Base-by-base conservation (phyloP, 768 basidiomycete genomes). In the Rhizopogon vinicolor region DNA sequence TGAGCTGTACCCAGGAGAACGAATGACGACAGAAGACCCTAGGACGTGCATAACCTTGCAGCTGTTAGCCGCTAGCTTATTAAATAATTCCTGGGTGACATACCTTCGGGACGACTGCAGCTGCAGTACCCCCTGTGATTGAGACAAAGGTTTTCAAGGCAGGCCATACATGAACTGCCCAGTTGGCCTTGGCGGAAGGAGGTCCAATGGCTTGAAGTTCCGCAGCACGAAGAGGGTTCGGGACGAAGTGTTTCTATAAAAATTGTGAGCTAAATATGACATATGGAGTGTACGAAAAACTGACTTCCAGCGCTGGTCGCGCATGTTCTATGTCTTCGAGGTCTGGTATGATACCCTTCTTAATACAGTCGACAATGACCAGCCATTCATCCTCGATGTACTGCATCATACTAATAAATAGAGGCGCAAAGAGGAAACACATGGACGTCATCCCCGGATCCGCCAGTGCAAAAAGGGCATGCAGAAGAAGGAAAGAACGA, bases 371-470 rank as follows among this genome's bases (percentile, higher is more conserved):
- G 10, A 60, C 45, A 16, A 60, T 28, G 28, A 29, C 31, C 33
- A 48, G 50, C 40, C 53, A 60, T 19, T 58, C 57, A 16, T 41
- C 44, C 18, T 60, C 56, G 28, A 60, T 41, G 42, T 52, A 52
- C 29, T 44, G 45, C 19, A 54, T 43, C 56, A 57, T 54, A 41
- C 53, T 57, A 16, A 60, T 46, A 28, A 57, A 45, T 5, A 43
- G 16, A 37, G 29, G 42, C 18, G 52, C 46, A 31, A 57, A 52
- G 33, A 41, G 19, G 44, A 46, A 52, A 10, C 16, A 16, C n/a
- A 48, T 52, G 22, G 51, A 48, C 31, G 49, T 37, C 22, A 53
- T 7, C 35, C 33, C n/a, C 25, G 19, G 19, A 13, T 56, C 46
- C n/a, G 41, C 45, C 22, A 59, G 40, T 39, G 55, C 58, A 41